Percentiles rank a stretch among this genome's conserved stretches.
Conservation (phyloP, 345 rosid genomes). For the Sonneratia caseolaris region DNA sequence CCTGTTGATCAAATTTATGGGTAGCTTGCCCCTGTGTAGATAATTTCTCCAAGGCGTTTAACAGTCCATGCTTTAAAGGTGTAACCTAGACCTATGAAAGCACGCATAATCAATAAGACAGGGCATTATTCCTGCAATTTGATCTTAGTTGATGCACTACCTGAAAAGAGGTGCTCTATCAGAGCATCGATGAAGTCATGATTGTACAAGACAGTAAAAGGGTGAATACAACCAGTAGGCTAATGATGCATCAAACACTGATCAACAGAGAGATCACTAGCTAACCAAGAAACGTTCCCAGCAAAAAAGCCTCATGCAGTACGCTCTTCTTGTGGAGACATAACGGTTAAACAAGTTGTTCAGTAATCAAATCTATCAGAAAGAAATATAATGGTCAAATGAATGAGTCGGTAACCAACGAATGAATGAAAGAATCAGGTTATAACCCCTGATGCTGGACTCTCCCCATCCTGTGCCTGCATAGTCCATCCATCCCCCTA, state of each 20-base stretch:
- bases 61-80: too few relatives aligned
- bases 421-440: not conserved
- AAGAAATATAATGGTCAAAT: not conserved
- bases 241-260: not conserved
- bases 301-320: not conserved
- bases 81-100: not conserved
- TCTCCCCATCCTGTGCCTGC: not conserved
- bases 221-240: not conserved
- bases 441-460: not conserved
- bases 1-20: not conserved
- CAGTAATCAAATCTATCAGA: too few relatives aligned
- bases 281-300: not conserved
- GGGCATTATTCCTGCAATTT: not conserved
- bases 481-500: conserved; percentile 22
- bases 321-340: not conserved
- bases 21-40: not conserved
- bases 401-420: not conserved
- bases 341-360: too few relatives aligned
- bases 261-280: not conserved
- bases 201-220: not conserved
- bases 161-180: too few relatives aligned
- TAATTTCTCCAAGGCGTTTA: not conserved
- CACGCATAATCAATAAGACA: not conserved
- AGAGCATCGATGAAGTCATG: too few relatives aligned
- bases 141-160: not conserved